Conservation (phyloP, 306 rosid species). For the Vigna radiata region DNA sequence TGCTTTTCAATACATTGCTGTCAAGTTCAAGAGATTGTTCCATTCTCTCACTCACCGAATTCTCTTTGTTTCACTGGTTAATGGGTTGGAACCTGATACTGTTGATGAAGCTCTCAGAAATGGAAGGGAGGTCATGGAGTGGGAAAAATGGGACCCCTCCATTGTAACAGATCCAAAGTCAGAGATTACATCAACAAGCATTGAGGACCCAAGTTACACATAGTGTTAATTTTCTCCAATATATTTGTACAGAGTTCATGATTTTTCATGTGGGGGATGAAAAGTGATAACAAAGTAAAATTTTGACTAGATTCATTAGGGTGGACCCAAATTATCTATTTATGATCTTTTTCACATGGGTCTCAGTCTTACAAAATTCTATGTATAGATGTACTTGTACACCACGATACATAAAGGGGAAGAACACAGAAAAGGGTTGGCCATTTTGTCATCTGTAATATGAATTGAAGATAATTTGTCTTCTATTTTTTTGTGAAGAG, state of each 20-base stretch:
- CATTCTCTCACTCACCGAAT: conserved; percentile 53
- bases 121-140: conserved; percentile 71
- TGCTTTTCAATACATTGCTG: conserved; percentile 74
- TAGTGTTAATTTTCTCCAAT: conserved; percentile 12
- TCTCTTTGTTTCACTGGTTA: conserved; percentile 69
- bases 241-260: conserved; percentile 37
- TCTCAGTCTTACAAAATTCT: conserved; percentile 8
- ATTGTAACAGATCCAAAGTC: conserved; percentile 42
- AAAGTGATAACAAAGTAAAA: conserved; percentile 13
- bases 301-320: conserved; percentile 33
- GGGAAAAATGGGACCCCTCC: conserved; percentile 63
- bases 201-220: conserved; percentile 56
- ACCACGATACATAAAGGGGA: not conserved
- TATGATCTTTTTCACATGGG: not conserved
- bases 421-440: not conserved
- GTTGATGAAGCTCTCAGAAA: conserved; percentile 76
- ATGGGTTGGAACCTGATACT: conserved; percentile 72
- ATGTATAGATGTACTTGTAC: conserved; percentile 35
- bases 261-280: not conserved
- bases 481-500: not conserved
- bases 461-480: not conserved
- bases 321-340: not conserved
- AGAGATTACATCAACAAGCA: conserved; percentile 56
- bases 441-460: not conserved
- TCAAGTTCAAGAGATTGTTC: conserved; percentile 75